phyloP scores from a whole-genome alignment of 805 yeast genomes.

The Vanderwaltozyma verrucispora region DNA sequence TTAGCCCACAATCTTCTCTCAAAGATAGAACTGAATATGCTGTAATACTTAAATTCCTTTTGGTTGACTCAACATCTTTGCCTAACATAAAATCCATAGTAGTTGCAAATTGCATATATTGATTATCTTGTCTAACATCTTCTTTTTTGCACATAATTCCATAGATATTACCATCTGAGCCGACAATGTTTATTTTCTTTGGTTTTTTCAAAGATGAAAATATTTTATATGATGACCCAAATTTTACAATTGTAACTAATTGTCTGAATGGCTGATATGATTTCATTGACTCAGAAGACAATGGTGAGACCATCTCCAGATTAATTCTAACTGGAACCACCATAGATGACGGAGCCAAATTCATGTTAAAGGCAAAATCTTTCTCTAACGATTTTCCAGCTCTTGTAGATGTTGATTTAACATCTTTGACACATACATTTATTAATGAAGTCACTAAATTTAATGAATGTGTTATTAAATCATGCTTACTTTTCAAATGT shows the following conservation, averaged over 20 bases:
- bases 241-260: constrained; percentile 45
- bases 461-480: constrained; percentile 18
- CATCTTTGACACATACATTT: constrained; percentile 20
- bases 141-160: constrained; percentile 78
- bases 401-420: constrained; percentile 14
- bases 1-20: constrained; percentile 77
- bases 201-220: constrained; percentile 84
- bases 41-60: constrained; percentile 57
- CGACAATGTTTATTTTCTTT: constrained; percentile 59
- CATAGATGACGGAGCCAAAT: constrained; percentile 37
- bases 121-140: constrained; percentile 91
- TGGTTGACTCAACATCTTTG: constrained; percentile 60
- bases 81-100: constrained; percentile 67
- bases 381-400: constrained; percentile 26
- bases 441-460: constrained; percentile 16
- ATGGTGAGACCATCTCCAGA: constrained; percentile 56
- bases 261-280: constrained; percentile 37
- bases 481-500: constrained; percentile 4
- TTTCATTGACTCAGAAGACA: constrained; percentile 34
- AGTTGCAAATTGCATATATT: constrained; percentile 80
- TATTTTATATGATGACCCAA: constrained; percentile 60
- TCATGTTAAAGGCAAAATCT: constrained; percentile 36
- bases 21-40: constrained; percentile 86
- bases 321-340: constrained; percentile 70
- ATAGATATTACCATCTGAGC: constrained; percentile 68